Conservation (phyloP, 306 rosid species). For the Lathyrus oleraceus region DNA sequence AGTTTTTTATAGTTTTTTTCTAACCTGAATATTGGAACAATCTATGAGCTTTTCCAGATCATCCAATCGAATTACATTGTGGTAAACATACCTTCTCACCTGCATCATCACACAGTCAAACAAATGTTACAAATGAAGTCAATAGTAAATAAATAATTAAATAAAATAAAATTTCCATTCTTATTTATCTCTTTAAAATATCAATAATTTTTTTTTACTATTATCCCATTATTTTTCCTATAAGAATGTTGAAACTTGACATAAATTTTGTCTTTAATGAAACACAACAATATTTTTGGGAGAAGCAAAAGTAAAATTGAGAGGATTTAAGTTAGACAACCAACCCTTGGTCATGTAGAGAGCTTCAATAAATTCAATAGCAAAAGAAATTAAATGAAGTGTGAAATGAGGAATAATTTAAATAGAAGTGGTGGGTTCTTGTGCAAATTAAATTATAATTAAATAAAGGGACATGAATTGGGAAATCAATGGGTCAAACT, state of each 20-base stretch:
- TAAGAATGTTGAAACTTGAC: neutral
- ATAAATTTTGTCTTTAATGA: neutral
- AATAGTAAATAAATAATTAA: conserved; percentile 15
- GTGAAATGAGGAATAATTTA: conserved; percentile 34
- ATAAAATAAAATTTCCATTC: neutral
- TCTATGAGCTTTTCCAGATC: conserved; percentile 91
- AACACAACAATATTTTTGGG: neutral
- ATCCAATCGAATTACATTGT: conserved; percentile 82
- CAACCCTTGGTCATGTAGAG: neutral
- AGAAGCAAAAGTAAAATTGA: neutral
- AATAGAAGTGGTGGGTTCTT: conserved; percentile 45
- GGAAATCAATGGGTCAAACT: conserved; percentile 64
- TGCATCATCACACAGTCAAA: conserved; percentile 35
- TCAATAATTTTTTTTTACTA: no score
- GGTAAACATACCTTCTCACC: conserved; percentile 97
- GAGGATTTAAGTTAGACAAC: conserved; percentile 20
- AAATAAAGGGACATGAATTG: conserved; percentile 30
- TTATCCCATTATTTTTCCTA: conserved; percentile 8
- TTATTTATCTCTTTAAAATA: no score
- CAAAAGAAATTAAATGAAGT: conserved; percentile 44
- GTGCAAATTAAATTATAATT: conserved; percentile 28
- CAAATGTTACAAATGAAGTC: conserved; percentile 2
- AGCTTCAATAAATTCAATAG: conserved; percentile 17
- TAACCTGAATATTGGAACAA: conserved; percentile 86
- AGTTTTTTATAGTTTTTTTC: no score